Base-by-base conservation (phyloP, 192 early-diverging fungal species). In the Phlyctochytrium planicorne region DNA sequence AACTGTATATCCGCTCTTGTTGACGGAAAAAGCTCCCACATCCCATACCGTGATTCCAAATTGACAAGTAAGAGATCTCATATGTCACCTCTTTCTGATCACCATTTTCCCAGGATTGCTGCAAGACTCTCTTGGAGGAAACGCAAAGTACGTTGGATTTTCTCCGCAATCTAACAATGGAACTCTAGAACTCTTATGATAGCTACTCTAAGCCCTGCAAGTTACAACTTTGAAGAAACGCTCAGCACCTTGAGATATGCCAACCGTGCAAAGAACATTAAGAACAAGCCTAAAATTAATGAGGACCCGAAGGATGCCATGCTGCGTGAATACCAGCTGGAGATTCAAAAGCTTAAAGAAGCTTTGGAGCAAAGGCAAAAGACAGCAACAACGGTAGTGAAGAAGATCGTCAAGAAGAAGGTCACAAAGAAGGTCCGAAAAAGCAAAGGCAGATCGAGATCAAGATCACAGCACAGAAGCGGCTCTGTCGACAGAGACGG, bases 251-350 rank as follows among this genome's bases (percentile, higher is more conserved):
- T 88, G 27, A 74, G 87, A 32, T 88, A 87, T 62, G 85, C 85
- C 1, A 87, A 88, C 69, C 60, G 87, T 10, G 84, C 87, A 23
- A 88, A 88, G 73, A 77, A 74, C 69, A 88, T 88, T 76, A 88
- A 87, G 70, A 88, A 87, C 62, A 83, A 85, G 65, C 85, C 87
- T 34, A 82, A 77, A 47, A 71, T 88, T 68, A 88, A 88, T 65
- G 87, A 88, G 64, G 85, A 87, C 63, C 87, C 87, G 12, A 88
- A 87, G 67, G 81, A 79, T 63, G 86, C 86, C 16, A 81, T 88
- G 81, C 81, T 88, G 25, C 75, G 83, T n/a, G 79, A 88, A 72
- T 87, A 83, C 65, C 84, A 84, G 60, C 79, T 84, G 47, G 86
- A 88, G 70, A 88, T 88, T 61, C 71, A 83, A 52, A 67, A 78